Base-by-base conservation (phyloP, 345 rosid genomes). In the Firmiana major region DNA sequence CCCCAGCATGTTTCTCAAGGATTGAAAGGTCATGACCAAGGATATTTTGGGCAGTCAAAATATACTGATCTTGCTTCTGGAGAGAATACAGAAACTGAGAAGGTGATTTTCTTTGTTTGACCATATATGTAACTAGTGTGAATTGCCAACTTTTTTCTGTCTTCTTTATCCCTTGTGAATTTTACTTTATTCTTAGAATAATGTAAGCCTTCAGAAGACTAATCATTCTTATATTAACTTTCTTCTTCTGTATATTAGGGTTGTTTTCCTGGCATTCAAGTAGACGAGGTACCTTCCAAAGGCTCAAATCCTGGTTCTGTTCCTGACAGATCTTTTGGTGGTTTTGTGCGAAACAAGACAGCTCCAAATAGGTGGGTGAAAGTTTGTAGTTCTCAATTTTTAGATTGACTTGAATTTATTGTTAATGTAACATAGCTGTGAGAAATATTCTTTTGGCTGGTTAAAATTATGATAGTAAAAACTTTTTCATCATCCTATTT, bases 321-420 rank as follows among this genome's bases (percentile, higher is more conserved):
- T 64, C 80, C 89, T 75, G 86, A 85, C 45, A 83, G 86, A 75
- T 81, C 82, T 64, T 87, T 79, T 80, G 82, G 78, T 78, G 79
- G 67, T 81, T 58, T 60, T 76, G 70, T 86, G 60, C 82, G 84
- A 77, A 77, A 81, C 82, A 85, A 82, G 83, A 79, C 82, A 46
- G 77, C 82, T 80, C 76, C 86, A 28, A 81, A 89, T 53, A 94
- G 97, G 97, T 94, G 87, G 76, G 79, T 66, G 22, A 71, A 71
- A 62, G 45, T 43, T 63, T 60, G 59, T 40, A 73, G 24, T 13
- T 68, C 13, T 55, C 67, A 8, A 21, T 49, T 28, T 22, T 26
- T 74, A 58, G 63, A 38, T 73, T 75, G 53, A 28, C 40, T 15
- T 68, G 64, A 65, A 51, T 43, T 58, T 60, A 51, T 13, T 26